Evolutionary conservation across 352 stramenopile species (phyloP), one percentile per base, ranked within the genome.

Genomic region (Phytopythium helicoides): DNA sequence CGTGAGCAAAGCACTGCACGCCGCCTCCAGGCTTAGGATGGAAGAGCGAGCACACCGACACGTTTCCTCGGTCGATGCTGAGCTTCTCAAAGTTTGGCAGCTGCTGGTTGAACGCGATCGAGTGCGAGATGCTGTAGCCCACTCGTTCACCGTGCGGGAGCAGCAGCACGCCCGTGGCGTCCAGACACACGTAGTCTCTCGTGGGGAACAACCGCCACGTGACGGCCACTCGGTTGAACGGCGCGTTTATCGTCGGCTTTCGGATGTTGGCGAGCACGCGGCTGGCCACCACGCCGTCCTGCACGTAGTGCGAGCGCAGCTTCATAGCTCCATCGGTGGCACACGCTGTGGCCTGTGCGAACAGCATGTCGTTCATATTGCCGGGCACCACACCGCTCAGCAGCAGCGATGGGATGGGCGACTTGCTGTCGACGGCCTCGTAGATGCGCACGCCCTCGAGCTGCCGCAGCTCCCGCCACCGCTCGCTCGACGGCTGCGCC

Each of bases 11-110:
- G 52, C 66, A 73, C 53, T 67, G 61, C 23, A 76, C 59, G 11
- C 59, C 40, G 26, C 46, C n/a, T 19, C 46, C 28, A 23, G 58
- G 56, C 1, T 58, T 67, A 3, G 60, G 26, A 47, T 83, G 71
- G 22, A 76, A 81, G 16, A 83, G 33, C 35, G 68, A 48, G 47
- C 66, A 79, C 11, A 80, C 55, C 14, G 72, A 83, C 10, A 65
- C 52, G 28, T 77, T 73, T 10, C 58, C 67, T 51, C 75, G 64
- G 34, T 66, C 64, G 22, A 86, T 66, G 23, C 68, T 71, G 28
- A 61, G 55, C 6, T 58, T 52, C 6, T 77, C 61, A 31, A 82
- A 64, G 10, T 70, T 50, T 0, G 71, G 74, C 2, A 81, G 42
- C 39, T 76, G 62, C 8, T 45, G 54, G 28, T 73, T 62, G 18